Base-by-base conservation (phyloP, 176 grass and related monocot genomes). In the Hordeum marinum region DNA sequence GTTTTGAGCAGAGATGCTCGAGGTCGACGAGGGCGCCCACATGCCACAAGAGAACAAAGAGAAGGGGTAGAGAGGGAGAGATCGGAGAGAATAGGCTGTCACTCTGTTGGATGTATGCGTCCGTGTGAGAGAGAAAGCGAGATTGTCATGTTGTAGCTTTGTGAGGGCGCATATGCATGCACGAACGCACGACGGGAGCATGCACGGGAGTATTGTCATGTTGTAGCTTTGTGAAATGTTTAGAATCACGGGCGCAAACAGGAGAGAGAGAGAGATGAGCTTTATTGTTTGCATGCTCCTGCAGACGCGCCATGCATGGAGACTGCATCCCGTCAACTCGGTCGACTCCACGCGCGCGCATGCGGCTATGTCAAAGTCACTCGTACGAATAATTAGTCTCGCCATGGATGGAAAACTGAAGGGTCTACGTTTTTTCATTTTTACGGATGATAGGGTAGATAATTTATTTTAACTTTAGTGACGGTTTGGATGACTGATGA, bases 31-130 rank as follows among this genome's bases (percentile, higher is more conserved):
- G 34, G 87, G n/a, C 29, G n/a, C 46, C 14, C 55, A 66, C 26
- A 89, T 60, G 82, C 14, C 55, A 66, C 26, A 89, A 68, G 82
- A 81, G 17, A 82, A 64, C 79, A 90, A 42, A 21, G 46, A 48
- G 31, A 14, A 58, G 13, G 18, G 24, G 10, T 40, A 46, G 13
- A 18, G 52, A 11, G 34, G 41, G 55, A 62, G 75, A 8, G 37
- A 8, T 54, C 17, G n/a, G n/a, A 2, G 50, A 20, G 67, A 40
- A 37, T 20, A 40, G 3, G 68, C 68, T 41, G 68, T 41, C 68
- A 23, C 68, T 70, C 7, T 42, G 37, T 42, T 71, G 68, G 37
- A 42, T 24, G 68, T 3, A 17, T n/a, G 26, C 1, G 25, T 13
- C 41, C 23, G 42, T 12, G 29, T 14, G 45, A 21, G 82, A 24